Evolutionary conservation across 2,329 filamentous ascomycete genomes (phyloP).

Genomic region (Aaosphaeria arxii): DNA sequence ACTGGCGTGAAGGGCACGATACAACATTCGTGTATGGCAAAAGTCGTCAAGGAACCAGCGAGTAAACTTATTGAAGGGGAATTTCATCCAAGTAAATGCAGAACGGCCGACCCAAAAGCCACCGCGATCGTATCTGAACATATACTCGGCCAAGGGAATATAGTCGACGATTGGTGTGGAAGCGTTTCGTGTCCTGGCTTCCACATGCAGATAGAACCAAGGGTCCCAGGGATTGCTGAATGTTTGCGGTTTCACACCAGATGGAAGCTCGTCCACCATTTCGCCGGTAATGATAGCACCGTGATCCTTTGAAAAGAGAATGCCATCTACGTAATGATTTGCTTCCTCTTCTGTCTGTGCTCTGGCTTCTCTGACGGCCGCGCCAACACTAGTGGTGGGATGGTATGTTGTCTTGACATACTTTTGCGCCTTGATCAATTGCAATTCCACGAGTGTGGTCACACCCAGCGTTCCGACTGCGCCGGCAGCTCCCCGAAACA

Average conservation of each 20-base stretch:
- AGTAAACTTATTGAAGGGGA: slow-evolving; percentile 63
- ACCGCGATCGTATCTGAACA: slow-evolving; percentile 69
- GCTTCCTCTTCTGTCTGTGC: slow-evolving; percentile 34
- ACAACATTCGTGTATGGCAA: slow-evolving; percentile 63
- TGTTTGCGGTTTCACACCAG: slow-evolving; percentile 24
- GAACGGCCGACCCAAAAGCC: slow-evolving; percentile 66
- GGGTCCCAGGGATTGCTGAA: slow-evolving; percentile 47
- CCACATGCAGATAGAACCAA: slow-evolving; percentile 51
- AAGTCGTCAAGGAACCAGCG: slow-evolving; percentile 61
- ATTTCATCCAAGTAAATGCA: slow-evolving; percentile 62
- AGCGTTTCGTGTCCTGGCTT: slow-evolving; percentile 16
- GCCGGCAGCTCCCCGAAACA: slow-evolving; percentile 64
- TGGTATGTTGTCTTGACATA: slow-evolving; percentile 52
- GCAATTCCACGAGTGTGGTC: slow-evolving; percentile 55
- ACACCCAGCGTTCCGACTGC: slow-evolving; percentile 67
- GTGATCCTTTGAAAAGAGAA: slow-evolving; percentile 44
- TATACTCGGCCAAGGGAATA: slow-evolving; percentile 63
- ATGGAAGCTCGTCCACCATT: slow-evolving; percentile 37
- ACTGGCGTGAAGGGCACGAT: slow-evolving; percentile 62
- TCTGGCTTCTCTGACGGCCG: slow-evolving; percentile 41
- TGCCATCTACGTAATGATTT: slow-evolving; percentile 50
- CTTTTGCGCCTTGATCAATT: slow-evolving; percentile 44
- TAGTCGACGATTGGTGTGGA: slow-evolving; percentile 63
- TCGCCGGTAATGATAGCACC: slow-evolving; percentile 46
- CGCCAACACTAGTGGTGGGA: slow-evolving; percentile 39